Percentiles rank a stretch among this genome's conserved stretches.
Conservation (phyloP, 2,329 filamentous ascomycete species). For the Sordariomycetes sp. region DNA sequence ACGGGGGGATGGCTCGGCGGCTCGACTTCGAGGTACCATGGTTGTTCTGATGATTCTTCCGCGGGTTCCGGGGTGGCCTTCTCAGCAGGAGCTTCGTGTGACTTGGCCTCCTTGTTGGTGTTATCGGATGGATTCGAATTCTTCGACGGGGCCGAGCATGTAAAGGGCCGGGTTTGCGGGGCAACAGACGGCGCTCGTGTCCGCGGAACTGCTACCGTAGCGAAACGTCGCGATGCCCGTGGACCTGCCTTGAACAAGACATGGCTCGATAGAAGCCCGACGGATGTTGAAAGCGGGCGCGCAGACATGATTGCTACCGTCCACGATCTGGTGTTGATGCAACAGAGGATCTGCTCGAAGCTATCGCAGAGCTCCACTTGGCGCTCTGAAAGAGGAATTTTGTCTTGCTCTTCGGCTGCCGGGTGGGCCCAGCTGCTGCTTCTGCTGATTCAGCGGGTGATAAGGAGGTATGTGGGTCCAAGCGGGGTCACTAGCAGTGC, state of each 20-base stretch:
- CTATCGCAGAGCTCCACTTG: neutral
- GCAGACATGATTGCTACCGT: neutral
- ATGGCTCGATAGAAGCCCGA: neutral
- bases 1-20: conserved; percentile 36
- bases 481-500: neutral
- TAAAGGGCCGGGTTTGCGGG: neutral
- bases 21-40: conserved; percentile 81
- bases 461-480: neutral
- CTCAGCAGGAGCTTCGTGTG: neutral
- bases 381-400: neutral
- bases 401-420: neutral
- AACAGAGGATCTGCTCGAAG: neutral
- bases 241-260: neutral
- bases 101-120: neutral
- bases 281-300: neutral
- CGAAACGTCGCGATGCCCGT: neutral
- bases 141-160: neutral
- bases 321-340: neutral
- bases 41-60: neutral
- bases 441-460: neutral
- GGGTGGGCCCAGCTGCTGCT: neutral
- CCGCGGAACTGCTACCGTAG: neutral
- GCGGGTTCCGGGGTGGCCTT: neutral
- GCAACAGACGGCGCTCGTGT: neutral
- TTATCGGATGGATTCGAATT: neutral